phyloP scores from a whole-genome alignment of 345 rosid species.

The Populus euphratica region DNA sequence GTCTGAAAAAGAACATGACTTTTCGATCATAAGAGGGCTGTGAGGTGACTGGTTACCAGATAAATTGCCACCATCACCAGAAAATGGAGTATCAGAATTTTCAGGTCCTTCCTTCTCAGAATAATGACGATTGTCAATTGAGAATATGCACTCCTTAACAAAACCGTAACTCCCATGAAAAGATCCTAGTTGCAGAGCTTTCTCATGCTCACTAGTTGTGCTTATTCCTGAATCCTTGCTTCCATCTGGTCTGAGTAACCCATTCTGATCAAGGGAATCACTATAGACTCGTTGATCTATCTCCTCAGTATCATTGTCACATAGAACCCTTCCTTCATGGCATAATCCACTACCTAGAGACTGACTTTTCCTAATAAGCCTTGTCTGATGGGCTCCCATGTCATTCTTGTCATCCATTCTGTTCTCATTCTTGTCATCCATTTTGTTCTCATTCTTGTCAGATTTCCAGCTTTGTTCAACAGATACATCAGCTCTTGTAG shows the following conservation, averaged over 20 bases:
- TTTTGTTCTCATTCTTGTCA: slow-evolving; percentile 42
- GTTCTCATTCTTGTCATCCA: slow-evolving; percentile 35
- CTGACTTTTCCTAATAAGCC: slow-evolving; percentile 57
- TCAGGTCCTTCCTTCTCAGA: slow-evolving; percentile 48
- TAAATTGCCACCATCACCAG: slow-evolving; percentile 40
- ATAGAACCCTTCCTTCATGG: slow-evolving; percentile 36
- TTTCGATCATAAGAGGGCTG: slow-evolving; percentile 35
- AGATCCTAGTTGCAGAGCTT: slow-evolving; percentile 38
- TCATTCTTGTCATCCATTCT: slow-evolving; percentile 24
- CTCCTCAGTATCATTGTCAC: slow-evolving; percentile 41
- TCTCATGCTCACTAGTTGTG: slow-evolving; percentile 27
- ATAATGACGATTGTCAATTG: slow-evolving; percentile 52
- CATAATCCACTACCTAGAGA: slow-evolving; percentile 64
- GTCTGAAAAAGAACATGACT: slow-evolving; percentile 59
- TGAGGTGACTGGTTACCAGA: slow-evolving; percentile 39
- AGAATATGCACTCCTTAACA: slow-evolving; percentile 51
- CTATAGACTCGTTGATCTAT: slow-evolving; percentile 46
- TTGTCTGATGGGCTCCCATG: slow-evolving; percentile 16
- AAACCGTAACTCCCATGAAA: slow-evolving; percentile 40
- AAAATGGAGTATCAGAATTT: slow-evolving; percentile 36
- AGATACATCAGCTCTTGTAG: slow-evolving; percentile 22
- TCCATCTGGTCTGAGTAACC: slow-evolving; percentile 20
- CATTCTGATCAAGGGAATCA: slow-evolving; percentile 46
- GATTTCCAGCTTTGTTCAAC: slow-evolving; percentile 48
- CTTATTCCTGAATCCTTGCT: slow-evolving; percentile 32